Conservation (phyloP, 495 filamentous ascomycete species). For the Neurospora terricola region DNA sequence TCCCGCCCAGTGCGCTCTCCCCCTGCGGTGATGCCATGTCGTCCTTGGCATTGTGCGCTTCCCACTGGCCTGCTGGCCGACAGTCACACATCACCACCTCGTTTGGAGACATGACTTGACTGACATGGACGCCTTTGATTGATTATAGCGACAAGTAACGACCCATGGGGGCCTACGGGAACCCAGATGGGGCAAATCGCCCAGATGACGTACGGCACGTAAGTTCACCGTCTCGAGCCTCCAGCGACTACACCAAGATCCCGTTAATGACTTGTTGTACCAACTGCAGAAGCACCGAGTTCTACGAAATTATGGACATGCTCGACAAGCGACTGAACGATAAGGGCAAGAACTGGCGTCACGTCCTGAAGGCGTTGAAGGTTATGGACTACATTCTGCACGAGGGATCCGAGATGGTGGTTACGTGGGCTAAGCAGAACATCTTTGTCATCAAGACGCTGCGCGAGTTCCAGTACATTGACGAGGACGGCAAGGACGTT, state of each 20-base stretch:
- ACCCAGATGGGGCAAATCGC: conserved; percentile 99
- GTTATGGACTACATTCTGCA: conserved; percentile 98
- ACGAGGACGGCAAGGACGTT: conserved; percentile 90
- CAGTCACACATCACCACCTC: not conserved
- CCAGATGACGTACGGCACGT: conserved; percentile 95
- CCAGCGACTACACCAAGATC: not conserved
- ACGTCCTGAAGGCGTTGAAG: conserved; percentile 95
- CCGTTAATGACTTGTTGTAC: conserved; percentile 1
- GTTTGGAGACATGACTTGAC: not conserved
- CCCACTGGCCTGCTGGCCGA: conserved; percentile 9
- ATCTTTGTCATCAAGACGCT: conserved; percentile 98
- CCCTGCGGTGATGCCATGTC: not conserved
- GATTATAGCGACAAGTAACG: conserved; percentile 84
- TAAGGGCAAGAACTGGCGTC: conserved; percentile 99
- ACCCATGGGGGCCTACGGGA: conserved; percentile 97
- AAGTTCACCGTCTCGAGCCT: conserved; percentile 28
- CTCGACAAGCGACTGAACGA: conserved; percentile 97
- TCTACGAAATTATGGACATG: conserved; percentile 99
- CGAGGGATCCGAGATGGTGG: conserved; percentile 91
- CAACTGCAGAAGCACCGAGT: conserved; percentile 70
- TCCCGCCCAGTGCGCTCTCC: not conserved
- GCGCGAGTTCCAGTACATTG: conserved; percentile 90
- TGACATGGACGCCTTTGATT: not conserved
- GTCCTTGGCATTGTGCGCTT: not conserved
- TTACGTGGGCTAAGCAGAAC: conserved; percentile 96